Conservation (phyloP, 306 rosid species). For the Quercus parvula region DNA sequence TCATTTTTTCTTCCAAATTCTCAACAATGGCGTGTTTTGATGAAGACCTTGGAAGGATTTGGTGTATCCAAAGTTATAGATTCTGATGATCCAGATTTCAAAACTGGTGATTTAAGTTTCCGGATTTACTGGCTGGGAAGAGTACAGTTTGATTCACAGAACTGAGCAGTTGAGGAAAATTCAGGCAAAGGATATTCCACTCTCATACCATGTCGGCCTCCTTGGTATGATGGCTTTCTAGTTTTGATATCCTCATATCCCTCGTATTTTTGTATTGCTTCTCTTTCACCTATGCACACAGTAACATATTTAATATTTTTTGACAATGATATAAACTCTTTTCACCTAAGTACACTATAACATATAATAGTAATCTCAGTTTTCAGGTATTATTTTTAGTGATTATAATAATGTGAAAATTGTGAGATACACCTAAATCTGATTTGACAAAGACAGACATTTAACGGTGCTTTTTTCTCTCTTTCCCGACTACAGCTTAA, state of each 20-base stretch:
- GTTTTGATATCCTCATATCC: neutral
- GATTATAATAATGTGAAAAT: too few species aligned
- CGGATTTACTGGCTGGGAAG: slow-evolving; percentile 44
- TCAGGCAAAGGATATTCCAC: slow-evolving; percentile 33
- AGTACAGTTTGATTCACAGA: slow-evolving; percentile 35
- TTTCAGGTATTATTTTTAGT: too few species aligned
- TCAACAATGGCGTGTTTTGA: neutral
- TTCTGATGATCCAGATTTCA: slow-evolving; percentile 41
- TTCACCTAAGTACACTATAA: too few species aligned
- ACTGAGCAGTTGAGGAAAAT: slow-evolving; percentile 33
- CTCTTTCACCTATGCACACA: too few species aligned
- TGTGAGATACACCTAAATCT: too few species aligned
- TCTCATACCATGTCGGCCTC: slow-evolving; percentile 49
- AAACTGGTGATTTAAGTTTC: slow-evolving; percentile 39
- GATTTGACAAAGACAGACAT: too few species aligned
- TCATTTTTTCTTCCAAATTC: neutral
- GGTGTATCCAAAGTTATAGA: slow-evolving; percentile 45
- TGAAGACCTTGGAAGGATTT: slow-evolving; percentile 49
- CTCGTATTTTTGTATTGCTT: too few species aligned
- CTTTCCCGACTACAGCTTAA: too few species aligned
- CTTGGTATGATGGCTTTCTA: slow-evolving; percentile 36
- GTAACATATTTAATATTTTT: too few species aligned
- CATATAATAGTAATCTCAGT: too few species aligned
- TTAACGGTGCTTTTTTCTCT: too few species aligned
- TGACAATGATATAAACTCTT: too few species aligned